phyloP scores from a whole-genome alignment of 495 filamentous ascomycete species.

The Daldinia concentrica region DNA sequence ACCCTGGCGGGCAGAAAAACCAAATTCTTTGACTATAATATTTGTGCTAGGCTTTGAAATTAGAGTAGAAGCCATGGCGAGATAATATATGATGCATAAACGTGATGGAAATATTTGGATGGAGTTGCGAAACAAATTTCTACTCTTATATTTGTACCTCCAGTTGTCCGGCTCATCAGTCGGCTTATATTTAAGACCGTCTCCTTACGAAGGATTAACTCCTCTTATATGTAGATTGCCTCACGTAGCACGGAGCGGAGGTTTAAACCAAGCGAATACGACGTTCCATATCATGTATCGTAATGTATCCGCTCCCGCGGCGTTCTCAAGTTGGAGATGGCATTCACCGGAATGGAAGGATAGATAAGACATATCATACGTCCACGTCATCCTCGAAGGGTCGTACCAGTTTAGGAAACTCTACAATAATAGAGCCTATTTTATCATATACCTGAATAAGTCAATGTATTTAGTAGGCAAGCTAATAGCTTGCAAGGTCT shows the following conservation, averaged over 20 bases:
- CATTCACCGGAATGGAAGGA: neutral
- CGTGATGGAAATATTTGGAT: neutral
- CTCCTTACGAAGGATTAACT: neutral
- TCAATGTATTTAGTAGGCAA: no score
- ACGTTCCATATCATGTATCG: neutral
- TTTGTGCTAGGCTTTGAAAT: neutral
- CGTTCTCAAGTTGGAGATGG: neutral
- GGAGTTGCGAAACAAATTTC: neutral
- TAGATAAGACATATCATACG: neutral
- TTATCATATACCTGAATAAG: no score
- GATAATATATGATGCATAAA: neutral
- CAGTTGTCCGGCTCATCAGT: neutral
- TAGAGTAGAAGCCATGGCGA: neutral
- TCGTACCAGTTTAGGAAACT: neutral
- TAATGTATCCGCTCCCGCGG: neutral
- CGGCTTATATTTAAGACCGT: neutral
- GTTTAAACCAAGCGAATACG: neutral
- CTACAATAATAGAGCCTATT: neutral
- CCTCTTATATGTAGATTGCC: neutral
- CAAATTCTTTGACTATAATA: conserved; percentile 3
- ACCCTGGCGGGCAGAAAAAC: conserved; percentile 24
- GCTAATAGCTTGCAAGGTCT: no score
- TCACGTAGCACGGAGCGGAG: neutral
- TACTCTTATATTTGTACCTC: neutral
- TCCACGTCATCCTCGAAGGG: neutral